phyloP scores from a whole-genome alignment of 768 basidiomycete species.

The Antrodiella citrinella region DNA sequence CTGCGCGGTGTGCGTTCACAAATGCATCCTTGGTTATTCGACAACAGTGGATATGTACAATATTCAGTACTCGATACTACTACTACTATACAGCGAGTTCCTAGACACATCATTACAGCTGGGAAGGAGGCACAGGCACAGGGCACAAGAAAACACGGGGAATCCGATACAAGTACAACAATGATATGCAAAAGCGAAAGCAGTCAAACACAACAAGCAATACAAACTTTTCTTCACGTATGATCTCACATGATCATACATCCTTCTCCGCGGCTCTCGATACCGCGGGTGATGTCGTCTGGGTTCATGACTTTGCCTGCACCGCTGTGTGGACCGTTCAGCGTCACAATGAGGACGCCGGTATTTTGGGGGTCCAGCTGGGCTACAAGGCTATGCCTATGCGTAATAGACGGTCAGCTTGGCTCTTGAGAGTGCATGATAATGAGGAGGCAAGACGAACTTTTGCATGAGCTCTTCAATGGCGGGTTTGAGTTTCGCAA shows the following conservation, averaged over 20 bases:
- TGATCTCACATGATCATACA: conserved; percentile 81
- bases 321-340: conserved; percentile 33
- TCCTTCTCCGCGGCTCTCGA: conserved; percentile 41
- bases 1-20: too few relatives aligned
- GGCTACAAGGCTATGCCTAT: conserved; percentile 65
- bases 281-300: conserved; percentile 49
- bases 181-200: too few relatives aligned
- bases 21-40: too few relatives aligned
- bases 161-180: too few relatives aligned
- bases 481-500: conserved; percentile 87
- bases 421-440: not conserved
- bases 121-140: too few relatives aligned
- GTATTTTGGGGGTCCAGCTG: conserved; percentile 72
- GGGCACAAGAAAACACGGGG: too few relatives aligned
- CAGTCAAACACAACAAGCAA: too few relatives aligned
- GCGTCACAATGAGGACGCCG: conserved; percentile 77
- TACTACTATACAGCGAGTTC: too few relatives aligned
- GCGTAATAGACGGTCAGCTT: not conserved
- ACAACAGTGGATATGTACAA: too few relatives aligned
- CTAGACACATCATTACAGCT: too few relatives aligned
- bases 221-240: too few relatives aligned
- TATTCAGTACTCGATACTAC: too few relatives aligned
- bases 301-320: conserved; percentile 36
- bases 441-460: conserved; percentile 30
- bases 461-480: conserved; percentile 81